These are phyloP conservation scores for Nothopassalora personata DNA, from an alignment of 2,329 filamentous ascomycete species.

Conservation along the genomic window DNA sequence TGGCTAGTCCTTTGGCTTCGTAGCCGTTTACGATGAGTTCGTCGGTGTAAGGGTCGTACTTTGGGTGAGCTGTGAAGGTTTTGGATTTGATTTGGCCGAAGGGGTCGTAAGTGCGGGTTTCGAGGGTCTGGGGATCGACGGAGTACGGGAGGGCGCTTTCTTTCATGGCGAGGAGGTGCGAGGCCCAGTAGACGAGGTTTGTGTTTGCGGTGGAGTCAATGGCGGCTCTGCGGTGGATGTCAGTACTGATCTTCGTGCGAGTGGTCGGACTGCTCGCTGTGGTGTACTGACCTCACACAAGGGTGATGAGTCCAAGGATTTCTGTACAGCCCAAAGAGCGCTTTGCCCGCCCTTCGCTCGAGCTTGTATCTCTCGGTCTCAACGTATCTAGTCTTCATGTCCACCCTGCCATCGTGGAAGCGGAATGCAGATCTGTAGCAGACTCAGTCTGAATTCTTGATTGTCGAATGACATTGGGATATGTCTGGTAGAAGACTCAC, in stretches of 20 bases:
- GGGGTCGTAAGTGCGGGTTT: constrained; percentile 37
- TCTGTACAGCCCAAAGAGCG: constrained; percentile 52
- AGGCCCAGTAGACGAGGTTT: constrained; percentile 55
- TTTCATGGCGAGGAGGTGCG: constrained; percentile 51
- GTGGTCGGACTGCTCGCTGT: background rate
- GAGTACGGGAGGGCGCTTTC: constrained; percentile 40
- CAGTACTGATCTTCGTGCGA: background rate
- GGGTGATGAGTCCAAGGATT: constrained; percentile 42
- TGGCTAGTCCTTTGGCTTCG: constrained; percentile 34
- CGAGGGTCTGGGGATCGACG: constrained; percentile 38
- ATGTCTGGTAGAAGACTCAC: background rate
- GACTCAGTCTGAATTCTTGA: background rate
- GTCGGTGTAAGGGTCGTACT: constrained; percentile 40
- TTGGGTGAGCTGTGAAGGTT: constrained; percentile 43
- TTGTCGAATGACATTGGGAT: no score
- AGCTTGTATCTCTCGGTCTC: constrained; percentile 40
- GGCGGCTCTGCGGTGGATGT: constrained; percentile 11
- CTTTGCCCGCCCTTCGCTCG: constrained; percentile 36
- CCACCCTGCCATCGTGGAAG: constrained; percentile 39
- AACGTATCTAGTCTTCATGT: constrained; percentile 41
- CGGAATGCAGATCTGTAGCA: constrained; percentile 34
- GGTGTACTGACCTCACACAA: constrained; percentile 11
- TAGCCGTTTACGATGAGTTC: constrained; percentile 42
- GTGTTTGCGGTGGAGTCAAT: constrained; percentile 56
- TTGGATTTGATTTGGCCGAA: constrained; percentile 38